phyloP scores from a whole-genome alignment of 2,329 filamentous ascomycete species.

The Hymenotorrendiella dingleyae region DNA sequence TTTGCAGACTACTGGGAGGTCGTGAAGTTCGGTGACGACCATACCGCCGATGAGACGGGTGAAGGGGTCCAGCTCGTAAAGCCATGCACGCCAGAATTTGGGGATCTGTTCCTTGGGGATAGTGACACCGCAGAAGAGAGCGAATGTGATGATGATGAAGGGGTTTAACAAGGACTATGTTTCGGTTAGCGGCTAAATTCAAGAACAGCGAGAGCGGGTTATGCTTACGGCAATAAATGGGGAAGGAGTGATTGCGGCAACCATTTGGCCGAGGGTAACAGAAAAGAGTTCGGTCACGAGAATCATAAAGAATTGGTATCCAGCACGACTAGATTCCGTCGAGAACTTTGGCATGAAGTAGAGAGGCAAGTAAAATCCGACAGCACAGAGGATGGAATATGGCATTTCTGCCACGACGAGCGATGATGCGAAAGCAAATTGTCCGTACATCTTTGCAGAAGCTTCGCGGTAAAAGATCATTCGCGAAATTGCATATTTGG shows the following conservation, averaged over 20 bases:
- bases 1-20: constrained; percentile 54
- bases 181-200: no score
- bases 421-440: constrained; percentile 69
- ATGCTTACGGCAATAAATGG: constrained; percentile 75
- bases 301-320: constrained; percentile 83
- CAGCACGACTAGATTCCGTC: constrained; percentile 56
- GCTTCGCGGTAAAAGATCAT: constrained; percentile 83
- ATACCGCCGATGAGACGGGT: constrained; percentile 76
- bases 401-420: constrained; percentile 82
- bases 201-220: no score
- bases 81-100: constrained; percentile 70
- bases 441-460: constrained; percentile 79
- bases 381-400: constrained; percentile 73
- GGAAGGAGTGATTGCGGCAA: constrained; percentile 71
- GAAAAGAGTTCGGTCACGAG: constrained; percentile 80
- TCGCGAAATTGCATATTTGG: constrained; percentile 74
- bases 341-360: constrained; percentile 82
- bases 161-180: constrained; percentile 78
- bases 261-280: constrained; percentile 70
- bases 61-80: constrained; percentile 79
- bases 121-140: constrained; percentile 82
- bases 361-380: constrained; percentile 73
- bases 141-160: constrained; percentile 75
- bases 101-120: constrained; percentile 75
- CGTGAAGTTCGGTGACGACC: constrained; percentile 71